Percentiles rank a stretch among this genome's conserved stretches.
Evolutionary conservation across 352 stramenopile genomes (phyloP).

Genomic region (Phytophthora tentaculata): DNA sequence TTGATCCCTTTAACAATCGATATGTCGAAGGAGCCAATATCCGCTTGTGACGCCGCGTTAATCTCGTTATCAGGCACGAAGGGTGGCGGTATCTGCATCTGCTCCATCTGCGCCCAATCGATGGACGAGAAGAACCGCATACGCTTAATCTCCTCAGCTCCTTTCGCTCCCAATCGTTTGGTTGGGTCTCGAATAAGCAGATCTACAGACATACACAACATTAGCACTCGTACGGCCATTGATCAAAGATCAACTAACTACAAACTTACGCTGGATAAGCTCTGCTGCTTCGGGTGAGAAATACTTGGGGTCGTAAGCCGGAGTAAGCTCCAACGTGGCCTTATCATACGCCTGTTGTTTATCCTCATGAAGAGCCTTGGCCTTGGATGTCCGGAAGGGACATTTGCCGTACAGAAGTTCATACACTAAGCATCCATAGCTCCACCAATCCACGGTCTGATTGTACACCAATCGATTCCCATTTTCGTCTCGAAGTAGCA

Average conservation of each 20-base stretch:
- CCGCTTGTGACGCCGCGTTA: conserved; percentile 81
- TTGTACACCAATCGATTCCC: conserved; percentile 95
- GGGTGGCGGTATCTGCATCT: conserved; percentile 64
- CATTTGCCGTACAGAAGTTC: conserved; percentile 97
- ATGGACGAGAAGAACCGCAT: conserved; percentile 83
- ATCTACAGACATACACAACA: conserved; percentile 38
- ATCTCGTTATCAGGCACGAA: conserved; percentile 88
- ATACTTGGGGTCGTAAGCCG: conserved; percentile 80
- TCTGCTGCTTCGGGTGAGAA: conserved; percentile 80
- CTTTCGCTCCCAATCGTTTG: conserved; percentile 72
- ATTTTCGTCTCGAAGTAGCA: conserved; percentile 91
- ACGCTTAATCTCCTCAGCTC: conserved; percentile 76
- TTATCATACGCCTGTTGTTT: conserved; percentile 91
- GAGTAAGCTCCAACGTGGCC: conserved; percentile 77
- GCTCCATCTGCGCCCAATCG: conserved; percentile 80
- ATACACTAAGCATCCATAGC: conserved; percentile 97
- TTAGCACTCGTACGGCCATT: neutral
- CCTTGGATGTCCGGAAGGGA: conserved; percentile 96
- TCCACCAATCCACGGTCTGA: conserved; percentile 97
- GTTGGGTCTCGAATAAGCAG: conserved; percentile 76
- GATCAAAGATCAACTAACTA: neutral
- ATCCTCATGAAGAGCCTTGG: conserved; percentile 92
- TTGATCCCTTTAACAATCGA: conserved; percentile 76
- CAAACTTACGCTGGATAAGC: conserved; percentile 73
- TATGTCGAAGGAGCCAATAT: conserved; percentile 85